Evolutionary conservation across 2,329 filamentous ascomycete species (phyloP), one percentile per base, ranked within the genome.

Genomic region (Torrubiellomyces zombiae): DNA sequence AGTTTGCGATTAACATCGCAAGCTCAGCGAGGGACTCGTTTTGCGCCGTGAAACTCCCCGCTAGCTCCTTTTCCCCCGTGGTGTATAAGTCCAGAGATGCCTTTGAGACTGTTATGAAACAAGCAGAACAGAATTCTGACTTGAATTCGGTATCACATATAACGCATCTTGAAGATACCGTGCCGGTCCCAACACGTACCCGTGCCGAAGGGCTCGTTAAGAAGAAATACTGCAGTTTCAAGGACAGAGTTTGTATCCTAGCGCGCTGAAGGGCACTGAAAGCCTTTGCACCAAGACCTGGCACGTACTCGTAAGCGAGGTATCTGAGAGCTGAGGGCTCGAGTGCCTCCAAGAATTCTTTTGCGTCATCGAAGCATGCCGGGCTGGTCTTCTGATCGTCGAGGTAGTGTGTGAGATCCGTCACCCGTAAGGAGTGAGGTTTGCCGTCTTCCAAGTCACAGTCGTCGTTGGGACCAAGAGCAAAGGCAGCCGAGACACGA

Each of bases 341-440:
- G 1, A 70, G 47, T 12, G 44, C 39, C 20, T 57, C 50, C 3
- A 59, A 42, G 27, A 58, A 62, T 1, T 33, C 32, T 30, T 55
- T 62, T 20, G 64, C 35, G 24, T 64, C 61, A 17, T 56, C 51
- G 27, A 67, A 65, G 28, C 48, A 59, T 6, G 50, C 45, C 4
- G 47, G 39, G n/a, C 44, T 50, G 0, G 32, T 32, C n/a, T 39
- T 43, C 26, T 56, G 45, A 17, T 47, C 40, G 3, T 47, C 32
- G 12, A 59, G 38, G 21, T 55, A 54, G 9, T 40, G 36, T 9
- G 48, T 28, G 8, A 63, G 30, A 16, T 51, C 48, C 10, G 30
- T 35, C 5, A 54, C 26, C 9, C 50, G 40, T 9, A 45, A 25
- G 2, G 50, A 53, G 1, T 29, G 27, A 6, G 45, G 43, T 15